Conservation (phyloP, 345 rosid genomes). For the Gossypium bickii region DNA sequence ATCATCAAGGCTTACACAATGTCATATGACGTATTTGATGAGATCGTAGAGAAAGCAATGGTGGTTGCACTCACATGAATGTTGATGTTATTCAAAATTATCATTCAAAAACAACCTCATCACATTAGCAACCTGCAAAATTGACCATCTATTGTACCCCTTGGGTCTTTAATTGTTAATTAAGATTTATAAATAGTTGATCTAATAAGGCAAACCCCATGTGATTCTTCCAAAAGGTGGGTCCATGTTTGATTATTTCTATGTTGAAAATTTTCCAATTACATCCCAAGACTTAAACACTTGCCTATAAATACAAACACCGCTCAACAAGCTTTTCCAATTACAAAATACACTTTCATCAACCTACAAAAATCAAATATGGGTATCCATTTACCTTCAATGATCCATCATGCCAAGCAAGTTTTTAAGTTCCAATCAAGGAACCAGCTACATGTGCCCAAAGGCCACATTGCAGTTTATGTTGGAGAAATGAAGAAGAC, state of each 20-base stretch:
- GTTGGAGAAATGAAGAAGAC: background rate
- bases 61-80: background rate
- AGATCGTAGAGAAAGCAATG: background rate
- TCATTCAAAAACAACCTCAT: background rate
- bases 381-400: slow-evolving; percentile 29
- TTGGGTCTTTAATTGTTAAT: background rate
- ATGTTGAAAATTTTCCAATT: background rate
- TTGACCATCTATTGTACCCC: background rate
- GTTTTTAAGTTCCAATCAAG: slow-evolving; percentile 15
- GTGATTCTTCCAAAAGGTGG: slow-evolving; percentile 7
- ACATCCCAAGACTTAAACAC: background rate
- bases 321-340: background rate
- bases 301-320: slow-evolving; percentile 22
- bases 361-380: background rate
- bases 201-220: slow-evolving; percentile 8
- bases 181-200: background rate
- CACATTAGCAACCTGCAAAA: slow-evolving; percentile 13
- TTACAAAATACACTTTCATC: background rate
- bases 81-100: background rate
- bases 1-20: background rate
- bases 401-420: slow-evolving; percentile 27
- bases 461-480: slow-evolving; percentile 30
- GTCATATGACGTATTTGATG: background rate
- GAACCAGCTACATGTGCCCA: slow-evolving; percentile 33
- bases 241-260: background rate